Base-by-base conservation (phyloP, 1,284 basidiomycete species). In the Rhodotorula sp. region DNA sequence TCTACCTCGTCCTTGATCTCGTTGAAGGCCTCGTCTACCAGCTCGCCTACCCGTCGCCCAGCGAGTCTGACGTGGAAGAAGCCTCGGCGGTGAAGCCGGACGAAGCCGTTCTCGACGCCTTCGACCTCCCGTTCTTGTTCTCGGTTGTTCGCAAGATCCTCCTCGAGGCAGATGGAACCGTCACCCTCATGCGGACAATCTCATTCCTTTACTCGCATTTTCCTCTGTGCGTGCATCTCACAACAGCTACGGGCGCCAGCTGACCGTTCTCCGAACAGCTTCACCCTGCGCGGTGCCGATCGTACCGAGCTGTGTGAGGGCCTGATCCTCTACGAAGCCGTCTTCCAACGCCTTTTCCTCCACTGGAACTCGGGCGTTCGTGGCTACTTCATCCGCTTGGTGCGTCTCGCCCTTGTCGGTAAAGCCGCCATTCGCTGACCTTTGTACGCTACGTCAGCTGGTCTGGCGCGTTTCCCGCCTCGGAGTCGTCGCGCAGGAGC, bases 301-400 rank as follows among this genome's bases (percentile, higher is more conserved):
- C 78, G 83, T 19, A 78, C 78, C 36, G 81, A 80, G 62, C 76
- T 84, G 48, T 83, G 83, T 70, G 74, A 82, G 57, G 78, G 80
- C 30, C 73, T 84, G 55, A 73, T 84, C 57, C 78, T 84, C 55
- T 77, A 83, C 59, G 80, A 79, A 59, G 76, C 76, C 46, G 67
- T 83, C 47, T 84, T 84, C 72, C 79, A 82, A 68, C 77, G 83
- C 24, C 76, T 84, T 34, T 77, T 82, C 63, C 75, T 84, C 15
- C 83, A 83, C 79, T 84, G 82, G 81, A 82, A 82, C 54, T 81
- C 82, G 57, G 82, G 81, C 17, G 83, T 84, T 30, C 78, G 83
- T 56, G 81, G 80, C 54, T 84, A 82, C 70, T 79, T 81, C 48
- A 66, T 72, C 32, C 39, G 68, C 4, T 34, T 64, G 8, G 56